Percentiles rank a stretch among this genome's conserved stretches.
These are phyloP conservation scores for Apiotrichum siamense DNA, from an alignment of 1,284 basidiomycete genomes.

Conservation along the genomic window DNA sequence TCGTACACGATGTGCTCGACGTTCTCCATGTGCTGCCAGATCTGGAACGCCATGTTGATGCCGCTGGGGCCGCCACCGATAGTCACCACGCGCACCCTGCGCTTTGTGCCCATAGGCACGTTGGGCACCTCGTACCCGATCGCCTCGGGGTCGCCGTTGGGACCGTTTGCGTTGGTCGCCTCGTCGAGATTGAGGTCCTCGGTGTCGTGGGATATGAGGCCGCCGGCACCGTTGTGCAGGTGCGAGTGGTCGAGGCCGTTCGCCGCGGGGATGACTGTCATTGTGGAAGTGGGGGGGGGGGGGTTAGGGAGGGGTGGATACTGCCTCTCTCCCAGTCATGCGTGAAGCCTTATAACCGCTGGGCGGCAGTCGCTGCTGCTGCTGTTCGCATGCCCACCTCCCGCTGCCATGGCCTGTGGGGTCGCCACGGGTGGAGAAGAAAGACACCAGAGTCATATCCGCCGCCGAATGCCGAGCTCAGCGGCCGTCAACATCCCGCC, in stretches of 20 bases:
- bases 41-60: conserved; percentile 13
- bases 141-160: conserved; percentile 13
- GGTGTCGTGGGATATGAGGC: neutral
- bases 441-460: too few species aligned
- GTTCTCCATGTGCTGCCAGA: conserved; percentile 10
- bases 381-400: too few species aligned
- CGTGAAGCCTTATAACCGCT: too few species aligned
- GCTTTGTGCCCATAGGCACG: conserved; percentile 5
- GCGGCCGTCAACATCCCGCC: too few species aligned
- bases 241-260: neutral
- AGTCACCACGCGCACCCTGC: conserved; percentile 6
- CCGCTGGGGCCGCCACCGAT: conserved; percentile 13
- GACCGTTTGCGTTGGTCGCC: neutral
- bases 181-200: neutral
- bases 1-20: conserved; percentile 11
- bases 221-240: neutral
- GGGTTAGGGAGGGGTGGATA: too few species aligned
- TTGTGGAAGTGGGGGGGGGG: too few species aligned
- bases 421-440: too few species aligned
- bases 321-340: too few species aligned
- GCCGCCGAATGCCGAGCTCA: too few species aligned
- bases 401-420: too few species aligned
- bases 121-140: conserved; percentile 9
- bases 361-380: too few species aligned
- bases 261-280: neutral